phyloP scores from a whole-genome alignment of 1,284 basidiomycete genomes.

The Marasmius oreades region DNA sequence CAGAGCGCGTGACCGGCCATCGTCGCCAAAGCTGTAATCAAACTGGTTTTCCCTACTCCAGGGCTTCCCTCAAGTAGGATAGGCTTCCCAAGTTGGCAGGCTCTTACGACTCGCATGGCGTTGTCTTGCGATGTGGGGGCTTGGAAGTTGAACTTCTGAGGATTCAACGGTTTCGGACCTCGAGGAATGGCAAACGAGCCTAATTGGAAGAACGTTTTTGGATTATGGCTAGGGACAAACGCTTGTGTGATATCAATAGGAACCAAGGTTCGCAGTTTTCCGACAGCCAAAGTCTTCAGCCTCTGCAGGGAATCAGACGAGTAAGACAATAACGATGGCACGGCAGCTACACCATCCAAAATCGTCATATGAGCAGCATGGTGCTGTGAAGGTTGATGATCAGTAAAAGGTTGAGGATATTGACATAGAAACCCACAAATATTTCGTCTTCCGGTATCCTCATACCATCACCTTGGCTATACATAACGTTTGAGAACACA shows the following conservation, averaged over 20 bases:
- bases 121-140: constrained; percentile 91
- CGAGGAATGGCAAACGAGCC: constrained; percentile 75
- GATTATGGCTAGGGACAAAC: constrained; percentile 31
- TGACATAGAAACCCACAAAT: constrained; percentile 53
- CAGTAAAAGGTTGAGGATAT: constrained; percentile 2
- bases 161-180: constrained; percentile 42
- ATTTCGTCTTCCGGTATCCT: constrained; percentile 47
- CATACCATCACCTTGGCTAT: constrained; percentile 29
- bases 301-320: constrained; percentile 44
- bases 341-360: constrained; percentile 78
- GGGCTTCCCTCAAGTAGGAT: constrained; percentile 97
- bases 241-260: constrained; percentile 34
- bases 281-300: constrained; percentile 48
- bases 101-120: constrained; percentile 86
- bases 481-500: constrained; percentile 75
- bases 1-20: constrained; percentile 78
- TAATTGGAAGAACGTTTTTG: constrained; percentile 49
- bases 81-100: constrained; percentile 88
- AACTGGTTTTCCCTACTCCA: constrained; percentile 98
- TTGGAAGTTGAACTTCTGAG: constrained; percentile 73
- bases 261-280: constrained; percentile 48
- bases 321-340: constrained; percentile 65
- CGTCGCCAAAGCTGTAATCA: constrained; percentile 86
- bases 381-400: constrained; percentile 45
- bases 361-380: constrained; percentile 87